Conservation (phyloP, 2,329 filamentous ascomycete genomes). For the Fusarium pseudograminearum region DNA sequence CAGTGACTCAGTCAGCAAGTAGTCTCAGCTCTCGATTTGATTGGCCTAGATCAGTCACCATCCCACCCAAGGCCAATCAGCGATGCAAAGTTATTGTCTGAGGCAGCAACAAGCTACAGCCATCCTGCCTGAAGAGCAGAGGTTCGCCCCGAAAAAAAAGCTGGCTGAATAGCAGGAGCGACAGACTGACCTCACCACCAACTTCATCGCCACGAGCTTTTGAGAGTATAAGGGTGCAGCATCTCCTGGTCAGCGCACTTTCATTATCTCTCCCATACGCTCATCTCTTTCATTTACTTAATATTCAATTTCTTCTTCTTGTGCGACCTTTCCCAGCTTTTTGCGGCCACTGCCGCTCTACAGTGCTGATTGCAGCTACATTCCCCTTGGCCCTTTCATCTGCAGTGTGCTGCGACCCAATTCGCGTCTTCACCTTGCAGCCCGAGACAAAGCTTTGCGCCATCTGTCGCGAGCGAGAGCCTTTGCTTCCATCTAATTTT, state of each 20-base stretch:
- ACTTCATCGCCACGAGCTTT: constrained; percentile 43
- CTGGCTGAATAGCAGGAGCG: constrained; percentile 44
- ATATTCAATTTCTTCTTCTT: constrained; percentile 27
- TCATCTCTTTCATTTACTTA: constrained; percentile 29
- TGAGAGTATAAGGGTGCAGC: constrained; percentile 50
- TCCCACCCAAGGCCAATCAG: constrained; percentile 46
- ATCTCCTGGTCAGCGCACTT: constrained; percentile 39
- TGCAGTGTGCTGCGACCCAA: constrained; percentile 20
- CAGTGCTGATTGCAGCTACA: constrained; percentile 29
- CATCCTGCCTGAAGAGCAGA: constrained; percentile 34
- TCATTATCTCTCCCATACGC: constrained; percentile 27
- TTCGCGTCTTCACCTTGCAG: constrained; percentile 28
- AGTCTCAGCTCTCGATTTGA: constrained; percentile 34
- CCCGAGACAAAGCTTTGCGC: constrained; percentile 18
- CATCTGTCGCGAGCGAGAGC: constrained; percentile 7
- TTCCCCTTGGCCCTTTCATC: constrained; percentile 27
- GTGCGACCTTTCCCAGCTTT: constrained; percentile 14
- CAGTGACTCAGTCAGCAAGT: constrained; percentile 47
- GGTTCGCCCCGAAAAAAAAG: constrained; percentile 50
- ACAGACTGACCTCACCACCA: constrained; percentile 46
- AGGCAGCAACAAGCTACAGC: constrained; percentile 51
- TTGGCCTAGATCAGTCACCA: constrained; percentile 50
- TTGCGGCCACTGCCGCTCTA: constrained; percentile 24
- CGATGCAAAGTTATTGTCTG: constrained; percentile 50
- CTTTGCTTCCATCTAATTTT: constrained; percentile 3